A percentile compares a stretch with the other conserved stretches of the same genome.
Conservation (phyloP, 495 filamentous ascomycete species). For the Talaromyces liani region DNA sequence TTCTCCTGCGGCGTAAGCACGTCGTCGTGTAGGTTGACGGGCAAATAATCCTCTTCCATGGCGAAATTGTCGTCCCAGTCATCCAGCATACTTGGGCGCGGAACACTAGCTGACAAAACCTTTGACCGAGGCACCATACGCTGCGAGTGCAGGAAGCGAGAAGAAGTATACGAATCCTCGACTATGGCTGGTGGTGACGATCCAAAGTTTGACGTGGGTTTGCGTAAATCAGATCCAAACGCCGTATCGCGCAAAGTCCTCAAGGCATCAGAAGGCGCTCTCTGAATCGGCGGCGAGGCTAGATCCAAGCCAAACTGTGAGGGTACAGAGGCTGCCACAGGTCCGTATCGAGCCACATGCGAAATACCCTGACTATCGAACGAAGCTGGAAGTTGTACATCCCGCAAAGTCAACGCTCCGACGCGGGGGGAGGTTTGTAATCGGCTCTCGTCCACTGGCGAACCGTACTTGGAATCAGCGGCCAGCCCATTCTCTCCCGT, state of each 20-base stretch:
- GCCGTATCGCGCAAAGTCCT: constrained; percentile 77
- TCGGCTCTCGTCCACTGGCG: constrained; percentile 71
- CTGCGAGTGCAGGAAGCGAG: constrained; percentile 78
- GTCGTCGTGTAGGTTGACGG: constrained; percentile 82
- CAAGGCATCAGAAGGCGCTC: constrained; percentile 62
- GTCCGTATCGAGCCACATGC: constrained; percentile 79
- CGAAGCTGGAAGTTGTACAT: constrained; percentile 88
- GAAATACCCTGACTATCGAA: constrained; percentile 97
- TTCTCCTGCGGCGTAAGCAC: constrained; percentile 88
- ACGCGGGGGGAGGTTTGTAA: constrained; percentile 57
- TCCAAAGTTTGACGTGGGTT: constrained; percentile 46
- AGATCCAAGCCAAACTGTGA: constrained; percentile 82
- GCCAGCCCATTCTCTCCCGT: constrained; percentile 75
- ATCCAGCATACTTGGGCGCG: constrained; percentile 54
- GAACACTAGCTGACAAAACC: constrained; percentile 74
- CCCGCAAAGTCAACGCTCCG: constrained; percentile 67
- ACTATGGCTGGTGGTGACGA: constrained; percentile 56
- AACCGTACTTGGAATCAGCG: constrained; percentile 79
- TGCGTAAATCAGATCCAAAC: constrained; percentile 61
- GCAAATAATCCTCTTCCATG: constrained; percentile 90
- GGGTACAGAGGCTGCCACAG: constrained; percentile 87
- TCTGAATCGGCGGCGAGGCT: constrained; percentile 58
- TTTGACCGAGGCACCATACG: constrained; percentile 54
- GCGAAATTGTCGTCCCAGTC: constrained; percentile 81
- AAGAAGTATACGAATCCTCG: constrained; percentile 49